phyloP scores from a whole-genome alignment of 257 asterid genomes.

The Nicotiana noctiflora region DNA sequence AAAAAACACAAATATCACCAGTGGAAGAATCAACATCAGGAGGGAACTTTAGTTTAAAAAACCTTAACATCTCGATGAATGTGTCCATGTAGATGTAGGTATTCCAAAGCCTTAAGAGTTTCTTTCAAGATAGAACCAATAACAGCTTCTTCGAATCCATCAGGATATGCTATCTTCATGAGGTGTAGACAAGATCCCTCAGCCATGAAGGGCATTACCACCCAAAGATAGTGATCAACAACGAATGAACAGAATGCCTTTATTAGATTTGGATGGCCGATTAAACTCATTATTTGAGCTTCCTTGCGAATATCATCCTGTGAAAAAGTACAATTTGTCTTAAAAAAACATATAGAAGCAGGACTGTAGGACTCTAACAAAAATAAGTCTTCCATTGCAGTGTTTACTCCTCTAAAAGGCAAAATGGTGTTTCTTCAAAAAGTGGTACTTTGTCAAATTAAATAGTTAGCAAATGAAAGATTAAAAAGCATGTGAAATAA shows the following conservation, averaged over 20 bases:
- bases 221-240: slow-evolving; percentile 95
- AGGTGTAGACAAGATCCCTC: slow-evolving; percentile 99
- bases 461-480: not conserved
- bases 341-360: not conserved
- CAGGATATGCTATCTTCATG: slow-evolving; percentile 92
- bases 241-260: slow-evolving; percentile 90
- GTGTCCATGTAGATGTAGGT: slow-evolving; percentile 91
- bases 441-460: not conserved
- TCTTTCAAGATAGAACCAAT: slow-evolving; percentile 86
- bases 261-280: slow-evolving; percentile 85
- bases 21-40: not conserved
- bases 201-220: slow-evolving; percentile 95
- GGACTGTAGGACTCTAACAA: not conserved
- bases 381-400: not conserved
- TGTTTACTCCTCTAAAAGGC: not conserved
- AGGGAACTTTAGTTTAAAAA: slow-evolving; percentile 13
- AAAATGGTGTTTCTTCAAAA: not conserved
- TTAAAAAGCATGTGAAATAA: not conserved
- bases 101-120: slow-evolving; percentile 93
- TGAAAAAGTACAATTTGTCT: slow-evolving; percentile 9
- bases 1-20: not conserved
- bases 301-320: slow-evolving; percentile 98
- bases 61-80: slow-evolving; percentile 99
- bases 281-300: slow-evolving; percentile 95
- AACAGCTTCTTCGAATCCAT: slow-evolving; percentile 93